phyloP scores from a whole-genome alignment of 345 rosid genomes.

The Barbarea vulgaris region DNA sequence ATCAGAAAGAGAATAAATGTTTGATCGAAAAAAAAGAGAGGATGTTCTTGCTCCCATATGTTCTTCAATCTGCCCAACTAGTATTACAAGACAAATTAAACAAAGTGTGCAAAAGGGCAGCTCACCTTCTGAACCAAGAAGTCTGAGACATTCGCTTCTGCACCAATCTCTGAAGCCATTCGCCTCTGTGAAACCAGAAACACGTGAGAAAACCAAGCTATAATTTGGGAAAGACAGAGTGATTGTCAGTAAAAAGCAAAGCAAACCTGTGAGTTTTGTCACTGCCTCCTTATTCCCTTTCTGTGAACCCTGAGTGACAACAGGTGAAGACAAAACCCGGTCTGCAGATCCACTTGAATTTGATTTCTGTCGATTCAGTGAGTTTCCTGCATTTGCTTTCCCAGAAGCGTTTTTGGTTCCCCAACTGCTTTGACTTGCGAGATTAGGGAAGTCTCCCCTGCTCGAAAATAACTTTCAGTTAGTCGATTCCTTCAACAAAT shows the following conservation, averaged over 20 bases:
- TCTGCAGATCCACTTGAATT: conserved; percentile 52
- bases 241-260: conserved; percentile 7
- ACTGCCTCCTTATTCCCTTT: conserved; percentile 62
- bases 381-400: conserved; percentile 57
- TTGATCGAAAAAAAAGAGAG: not conserved
- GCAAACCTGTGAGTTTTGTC: conserved; percentile 78
- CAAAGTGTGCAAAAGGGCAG: not conserved
- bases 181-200: conserved; percentile 66
- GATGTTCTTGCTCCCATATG: not conserved
- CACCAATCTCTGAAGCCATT: conserved; percentile 97
- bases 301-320: conserved; percentile 49
- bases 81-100: not conserved
- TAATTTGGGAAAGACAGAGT: not conserved
- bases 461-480: conserved; percentile 21
- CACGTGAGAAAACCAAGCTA: conserved; percentile 16
- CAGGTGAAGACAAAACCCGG: conserved; percentile 56
- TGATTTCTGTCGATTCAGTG: conserved; percentile 72
- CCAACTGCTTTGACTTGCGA: conserved; percentile 66
- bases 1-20: not conserved
- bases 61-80: not conserved
- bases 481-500: conserved; percentile 9
- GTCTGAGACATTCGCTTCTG: conserved; percentile 79
- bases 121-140: conserved; percentile 80
- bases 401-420: conserved; percentile 66
- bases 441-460: conserved; percentile 72